These are phyloP conservation scores for Phoenix dactylifera DNA, from an alignment of 176 grass and related monocot species.

Conservation along the genomic window DNA sequence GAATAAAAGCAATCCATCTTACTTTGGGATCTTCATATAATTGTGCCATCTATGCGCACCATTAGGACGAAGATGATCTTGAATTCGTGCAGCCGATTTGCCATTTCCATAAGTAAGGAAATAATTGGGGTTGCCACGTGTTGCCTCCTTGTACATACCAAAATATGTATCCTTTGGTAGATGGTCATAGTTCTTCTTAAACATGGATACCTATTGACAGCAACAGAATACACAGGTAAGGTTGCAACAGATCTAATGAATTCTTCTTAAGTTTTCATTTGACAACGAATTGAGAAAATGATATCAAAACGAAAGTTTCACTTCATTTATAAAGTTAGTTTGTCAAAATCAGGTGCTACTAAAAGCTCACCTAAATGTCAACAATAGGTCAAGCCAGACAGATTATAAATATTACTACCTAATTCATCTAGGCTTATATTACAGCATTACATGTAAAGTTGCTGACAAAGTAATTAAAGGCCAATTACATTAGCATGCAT, in stretches of 20 bases:
- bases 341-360: too few species aligned
- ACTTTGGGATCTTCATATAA: constrained; percentile 78
- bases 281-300: too few species aligned
- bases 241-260: neutral
- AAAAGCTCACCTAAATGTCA: too few species aligned
- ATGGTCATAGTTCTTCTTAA: constrained; percentile 99
- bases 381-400: too few species aligned
- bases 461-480: too few species aligned
- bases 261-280: too few species aligned
- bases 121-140: constrained; percentile 86
- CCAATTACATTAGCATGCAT: too few species aligned
- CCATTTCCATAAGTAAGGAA: constrained; percentile 98
- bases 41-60: constrained; percentile 97
- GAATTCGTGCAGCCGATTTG: constrained; percentile 88
- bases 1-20: constrained; percentile 20
- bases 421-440: too few species aligned
- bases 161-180: constrained; percentile 92
- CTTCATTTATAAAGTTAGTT: too few species aligned
- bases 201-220: constrained; percentile 79
- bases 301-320: too few species aligned
- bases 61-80: constrained; percentile 88
- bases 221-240: constrained; percentile 2
- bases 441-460: too few species aligned
- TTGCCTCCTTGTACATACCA: constrained; percentile 90
- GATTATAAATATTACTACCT: too few species aligned